phyloP scores from a whole-genome alignment of 2,329 filamentous ascomycete genomes.

The Aspergillus sp. region DNA sequence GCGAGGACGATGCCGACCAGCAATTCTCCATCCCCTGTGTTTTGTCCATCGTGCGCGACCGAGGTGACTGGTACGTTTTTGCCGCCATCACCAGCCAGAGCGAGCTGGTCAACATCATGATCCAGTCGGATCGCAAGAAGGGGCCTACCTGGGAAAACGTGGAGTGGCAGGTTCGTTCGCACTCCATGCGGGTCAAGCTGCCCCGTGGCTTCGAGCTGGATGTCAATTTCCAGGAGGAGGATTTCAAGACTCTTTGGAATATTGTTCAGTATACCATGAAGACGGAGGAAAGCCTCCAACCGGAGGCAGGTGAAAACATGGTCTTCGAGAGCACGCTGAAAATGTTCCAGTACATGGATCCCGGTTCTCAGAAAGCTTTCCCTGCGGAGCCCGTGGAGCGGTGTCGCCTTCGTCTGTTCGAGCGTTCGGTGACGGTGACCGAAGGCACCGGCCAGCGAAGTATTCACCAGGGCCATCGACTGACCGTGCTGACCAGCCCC shows the following conservation, averaged over 20 bases:
- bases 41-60: conserved; percentile 70
- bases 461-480: conserved; percentile 75
- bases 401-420: conserved; percentile 75
- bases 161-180: conserved; percentile 70
- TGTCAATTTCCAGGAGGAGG: conserved; percentile 70
- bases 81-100: conserved; percentile 78
- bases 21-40: conserved; percentile 72
- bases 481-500: conserved; percentile 75
- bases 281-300: conserved; percentile 69
- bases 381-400: conserved; percentile 70
- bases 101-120: conserved; percentile 70
- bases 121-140: conserved; percentile 66
- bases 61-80: conserved; percentile 67
- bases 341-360: conserved; percentile 79
- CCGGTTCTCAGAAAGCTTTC: conserved; percentile 69
- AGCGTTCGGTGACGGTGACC: conserved; percentile 65
- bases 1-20: conserved; percentile 64
- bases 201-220: conserved; percentile 73
- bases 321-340: conserved; percentile 69
- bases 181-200: conserved; percentile 66
- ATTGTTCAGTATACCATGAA: conserved; percentile 83
- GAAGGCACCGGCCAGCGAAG: conserved; percentile 71
- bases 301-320: conserved; percentile 66
- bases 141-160: conserved; percentile 81
- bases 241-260: conserved; percentile 76